phyloP scores from a whole-genome alignment of 2,329 filamentous ascomycete genomes.

The Pestalotiopsis sp. region DNA sequence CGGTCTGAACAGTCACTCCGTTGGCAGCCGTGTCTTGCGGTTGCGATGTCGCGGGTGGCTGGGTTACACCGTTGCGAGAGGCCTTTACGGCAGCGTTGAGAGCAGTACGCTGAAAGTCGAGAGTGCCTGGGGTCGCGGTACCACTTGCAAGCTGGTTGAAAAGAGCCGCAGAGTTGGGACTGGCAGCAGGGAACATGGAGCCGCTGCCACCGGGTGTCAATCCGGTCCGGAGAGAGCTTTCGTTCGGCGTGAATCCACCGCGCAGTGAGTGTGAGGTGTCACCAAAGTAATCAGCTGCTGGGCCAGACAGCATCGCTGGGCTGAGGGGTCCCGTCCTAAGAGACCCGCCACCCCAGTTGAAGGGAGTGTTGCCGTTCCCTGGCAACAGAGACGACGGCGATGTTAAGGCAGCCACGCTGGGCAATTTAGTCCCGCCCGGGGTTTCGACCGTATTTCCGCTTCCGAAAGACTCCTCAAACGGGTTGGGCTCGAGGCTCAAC shows the following conservation, averaged over 20 bases:
- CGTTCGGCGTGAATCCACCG: constrained; percentile 92
- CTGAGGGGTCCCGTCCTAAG: constrained; percentile 91
- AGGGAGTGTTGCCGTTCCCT: constrained; percentile 71
- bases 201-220: constrained; percentile 93
- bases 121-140: constrained; percentile 83
- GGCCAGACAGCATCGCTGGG: constrained; percentile 95
- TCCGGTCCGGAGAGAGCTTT: constrained; percentile 89
- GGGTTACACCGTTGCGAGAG: constrained; percentile 43
- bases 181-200: constrained; percentile 94
- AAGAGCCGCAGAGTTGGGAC: constrained; percentile 82
- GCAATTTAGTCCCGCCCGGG: constrained; percentile 80
- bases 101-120: constrained; percentile 94
- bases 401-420: constrained; percentile 86
- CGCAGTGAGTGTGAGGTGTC: constrained; percentile 74
- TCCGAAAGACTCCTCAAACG: constrained; percentile 94
- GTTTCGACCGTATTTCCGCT: constrained; percentile 70
- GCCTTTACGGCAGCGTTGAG: constrained; percentile 77
- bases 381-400: constrained; percentile 83
- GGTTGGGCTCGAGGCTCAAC: constrained; percentile 85
- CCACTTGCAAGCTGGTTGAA: constrained; percentile 79
- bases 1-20: constrained; percentile 46
- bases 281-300: constrained; percentile 82
- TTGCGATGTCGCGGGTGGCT: constrained; percentile 48
- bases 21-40: constrained; percentile 51
- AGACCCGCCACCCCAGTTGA: constrained; percentile 81